phyloP scores from a whole-genome alignment of 1,139 yeast species.

The Candida sp. region DNA sequence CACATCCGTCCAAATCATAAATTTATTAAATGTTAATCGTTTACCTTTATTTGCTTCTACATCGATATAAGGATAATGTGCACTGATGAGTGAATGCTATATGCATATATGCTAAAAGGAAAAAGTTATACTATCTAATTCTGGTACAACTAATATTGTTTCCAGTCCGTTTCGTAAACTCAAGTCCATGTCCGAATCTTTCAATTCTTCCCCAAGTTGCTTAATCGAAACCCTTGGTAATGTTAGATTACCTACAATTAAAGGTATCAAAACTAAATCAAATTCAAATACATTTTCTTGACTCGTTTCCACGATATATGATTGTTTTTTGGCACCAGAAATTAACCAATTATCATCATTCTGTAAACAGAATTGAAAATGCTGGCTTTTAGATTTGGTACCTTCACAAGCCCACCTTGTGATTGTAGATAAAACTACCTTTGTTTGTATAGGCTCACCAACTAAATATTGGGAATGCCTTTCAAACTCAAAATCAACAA shows the following conservation, averaged over 20 bases:
- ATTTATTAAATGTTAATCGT: too few species aligned
- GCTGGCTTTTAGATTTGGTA: constrained; percentile 9
- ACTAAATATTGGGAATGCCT: constrained; percentile 45
- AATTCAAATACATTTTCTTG: constrained; percentile 16
- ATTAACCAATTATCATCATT: constrained; percentile 62
- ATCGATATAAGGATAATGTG: too few species aligned
- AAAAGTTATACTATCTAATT: constrained; percentile 57
- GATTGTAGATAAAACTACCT: constrained; percentile 41
- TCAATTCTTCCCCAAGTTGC: constrained; percentile 11
- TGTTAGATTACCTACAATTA: constrained; percentile 68
- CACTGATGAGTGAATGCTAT: background rate
- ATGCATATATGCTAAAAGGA: constrained; percentile 34
- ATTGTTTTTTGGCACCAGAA: constrained; percentile 58
- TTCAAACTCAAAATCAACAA: constrained; percentile 42
- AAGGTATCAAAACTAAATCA: constrained; percentile 60
- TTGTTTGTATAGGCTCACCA: constrained; percentile 58
- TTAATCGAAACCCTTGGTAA: constrained; percentile 64
- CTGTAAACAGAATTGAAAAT: constrained; percentile 25
- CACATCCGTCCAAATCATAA: too few species aligned
- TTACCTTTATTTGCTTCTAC: too few species aligned
- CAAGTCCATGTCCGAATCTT: constrained; percentile 48
- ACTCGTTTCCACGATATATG: constrained; percentile 31
- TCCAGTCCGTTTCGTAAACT: constrained; percentile 68
- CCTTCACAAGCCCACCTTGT: constrained; percentile 37
- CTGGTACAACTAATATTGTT: constrained; percentile 70